Conservation (phyloP, 371 early-diverging fungal genomes). For the Dichotomocladium elegans region DNA sequence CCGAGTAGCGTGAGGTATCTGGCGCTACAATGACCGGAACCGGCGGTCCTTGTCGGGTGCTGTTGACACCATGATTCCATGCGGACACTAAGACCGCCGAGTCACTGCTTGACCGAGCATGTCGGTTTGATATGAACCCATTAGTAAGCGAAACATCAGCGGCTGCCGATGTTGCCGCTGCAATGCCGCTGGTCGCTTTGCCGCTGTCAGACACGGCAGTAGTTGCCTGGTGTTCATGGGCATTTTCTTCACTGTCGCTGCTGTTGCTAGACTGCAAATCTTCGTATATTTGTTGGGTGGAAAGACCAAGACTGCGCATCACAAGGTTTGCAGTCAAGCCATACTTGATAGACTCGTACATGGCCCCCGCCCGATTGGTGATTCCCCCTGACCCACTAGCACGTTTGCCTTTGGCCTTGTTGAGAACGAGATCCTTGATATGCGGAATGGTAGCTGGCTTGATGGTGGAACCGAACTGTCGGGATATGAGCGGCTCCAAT, state of each 20-base stretch:
- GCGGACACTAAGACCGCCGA: slow-evolving; percentile 10
- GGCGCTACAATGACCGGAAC: slow-evolving; percentile 15
- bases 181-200: neutral
- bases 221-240: slow-evolving; percentile 1
- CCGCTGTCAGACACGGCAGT: neutral
- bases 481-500: slow-evolving; percentile 66
- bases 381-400: slow-evolving; percentile 71
- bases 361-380: slow-evolving; percentile 67
- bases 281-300: slow-evolving; percentile 38
- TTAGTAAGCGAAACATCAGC: no score
- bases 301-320: slow-evolving; percentile 52
- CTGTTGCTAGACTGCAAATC: slow-evolving; percentile 23
- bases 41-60: slow-evolving; percentile 18
- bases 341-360: slow-evolving; percentile 60
- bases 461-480: slow-evolving; percentile 40
- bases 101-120: slow-evolving; percentile 29
- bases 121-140: no score
- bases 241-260: slow-evolving; percentile 14
- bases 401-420: slow-evolving; percentile 54
- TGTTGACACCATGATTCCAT: neutral
- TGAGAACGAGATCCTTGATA: slow-evolving; percentile 75
- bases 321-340: slow-evolving; percentile 56
- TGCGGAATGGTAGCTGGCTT: slow-evolving; percentile 75
- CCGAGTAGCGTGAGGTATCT: slow-evolving; percentile 17
- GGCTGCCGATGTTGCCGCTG: no score